Conservation (phyloP, 495 filamentous ascomycete genomes). For the Clohesyomyces aquaticus region DNA sequence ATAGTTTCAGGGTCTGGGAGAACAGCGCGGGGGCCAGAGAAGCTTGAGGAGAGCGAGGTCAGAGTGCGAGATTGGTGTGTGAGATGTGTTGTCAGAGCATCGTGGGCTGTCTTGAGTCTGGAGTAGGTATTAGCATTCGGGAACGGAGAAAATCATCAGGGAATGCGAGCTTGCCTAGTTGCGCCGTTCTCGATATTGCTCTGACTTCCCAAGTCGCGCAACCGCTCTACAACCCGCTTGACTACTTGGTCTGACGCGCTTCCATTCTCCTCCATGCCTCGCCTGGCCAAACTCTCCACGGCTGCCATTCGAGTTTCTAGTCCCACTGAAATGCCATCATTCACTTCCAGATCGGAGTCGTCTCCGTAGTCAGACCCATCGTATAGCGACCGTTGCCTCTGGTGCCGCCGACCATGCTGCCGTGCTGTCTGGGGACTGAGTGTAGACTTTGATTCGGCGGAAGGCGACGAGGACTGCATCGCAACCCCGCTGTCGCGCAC, state of each 20-base stretch:
- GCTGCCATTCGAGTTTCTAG: constrained; percentile 76
- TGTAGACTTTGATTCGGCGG: constrained; percentile 18
- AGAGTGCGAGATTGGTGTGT: constrained; percentile 81
- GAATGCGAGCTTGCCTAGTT: constrained; percentile 61
- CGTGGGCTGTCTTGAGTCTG: constrained; percentile 86
- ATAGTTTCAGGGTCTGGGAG: constrained; percentile 49
- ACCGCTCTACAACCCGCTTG: constrained; percentile 68
- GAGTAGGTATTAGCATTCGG: neutral
- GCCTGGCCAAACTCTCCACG: constrained; percentile 72
- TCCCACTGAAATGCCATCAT: constrained; percentile 69
- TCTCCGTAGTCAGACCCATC: constrained; percentile 64
- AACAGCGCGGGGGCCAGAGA: constrained; percentile 61
- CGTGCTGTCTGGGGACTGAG: constrained; percentile 31
- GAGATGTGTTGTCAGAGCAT: constrained; percentile 80
- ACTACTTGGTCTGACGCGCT: constrained; percentile 70
- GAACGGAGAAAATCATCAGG: neutral
- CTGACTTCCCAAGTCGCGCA: constrained; percentile 82
- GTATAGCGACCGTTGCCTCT: constrained; percentile 56
- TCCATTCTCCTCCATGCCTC: constrained; percentile 73
- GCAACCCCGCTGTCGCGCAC: constrained; percentile 38
- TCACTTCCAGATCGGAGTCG: constrained; percentile 73
- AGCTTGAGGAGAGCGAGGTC: constrained; percentile 75
- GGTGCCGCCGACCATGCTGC: constrained; percentile 52
- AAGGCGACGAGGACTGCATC: constrained; percentile 35
- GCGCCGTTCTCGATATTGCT: constrained; percentile 77